Percentiles rank a stretch among this genome's conserved stretches.
phyloP scores from a whole-genome alignment of 768 basidiomycete genomes.

The Piloderma croceum region DNA sequence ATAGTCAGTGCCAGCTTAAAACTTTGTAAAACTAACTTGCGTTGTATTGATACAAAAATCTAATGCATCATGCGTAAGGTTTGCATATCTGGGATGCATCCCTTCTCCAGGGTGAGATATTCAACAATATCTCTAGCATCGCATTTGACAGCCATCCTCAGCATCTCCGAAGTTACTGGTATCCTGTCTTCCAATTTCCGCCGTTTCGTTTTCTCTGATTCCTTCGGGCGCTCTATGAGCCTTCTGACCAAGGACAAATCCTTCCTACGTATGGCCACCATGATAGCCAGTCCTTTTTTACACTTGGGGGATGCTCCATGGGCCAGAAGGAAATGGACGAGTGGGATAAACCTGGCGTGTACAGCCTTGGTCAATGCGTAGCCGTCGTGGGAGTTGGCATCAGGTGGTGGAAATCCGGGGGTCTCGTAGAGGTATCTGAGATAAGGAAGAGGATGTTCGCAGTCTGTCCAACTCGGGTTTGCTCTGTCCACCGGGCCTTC shows the following conservation, averaged over 20 bases:
- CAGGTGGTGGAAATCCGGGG: conserved; percentile 36
- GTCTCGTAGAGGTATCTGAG: conserved; percentile 50
- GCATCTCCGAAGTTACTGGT: conserved; percentile 47
- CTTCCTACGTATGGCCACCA: conserved; percentile 67
- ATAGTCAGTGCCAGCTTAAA: no score
- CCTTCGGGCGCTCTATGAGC: conserved; percentile 60
- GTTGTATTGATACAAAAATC: no score
- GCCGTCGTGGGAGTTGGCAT: conserved; percentile 66
- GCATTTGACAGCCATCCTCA: conserved; percentile 58
- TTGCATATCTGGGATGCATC: conserved; percentile 67
- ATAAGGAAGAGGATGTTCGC: conserved; percentile 58
- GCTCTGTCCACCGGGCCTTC: conserved; percentile 8
- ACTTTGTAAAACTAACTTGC: no score
- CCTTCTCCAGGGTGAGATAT: conserved; percentile 66
- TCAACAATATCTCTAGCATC: conserved; percentile 66
- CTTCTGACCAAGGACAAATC: conserved; percentile 65
- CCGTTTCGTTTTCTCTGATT: conserved; percentile 35
- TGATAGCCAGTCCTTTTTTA: conserved; percentile 61
- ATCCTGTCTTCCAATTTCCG: conserved; percentile 58
- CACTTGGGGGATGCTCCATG: conserved; percentile 64
- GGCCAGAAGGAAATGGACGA: conserved; percentile 65
- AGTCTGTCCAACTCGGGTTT: conserved; percentile 35
- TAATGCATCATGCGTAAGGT: conserved; percentile 44
- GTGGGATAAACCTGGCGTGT: conserved; percentile 51
- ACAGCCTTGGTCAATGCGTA: conserved; percentile 83